Percentiles rank a stretch among this genome's conserved stretches.
These are phyloP conservation scores for Claviceps capensis DNA, from an alignment of 2,329 filamentous ascomycete species.

Conservation along the genomic window DNA sequence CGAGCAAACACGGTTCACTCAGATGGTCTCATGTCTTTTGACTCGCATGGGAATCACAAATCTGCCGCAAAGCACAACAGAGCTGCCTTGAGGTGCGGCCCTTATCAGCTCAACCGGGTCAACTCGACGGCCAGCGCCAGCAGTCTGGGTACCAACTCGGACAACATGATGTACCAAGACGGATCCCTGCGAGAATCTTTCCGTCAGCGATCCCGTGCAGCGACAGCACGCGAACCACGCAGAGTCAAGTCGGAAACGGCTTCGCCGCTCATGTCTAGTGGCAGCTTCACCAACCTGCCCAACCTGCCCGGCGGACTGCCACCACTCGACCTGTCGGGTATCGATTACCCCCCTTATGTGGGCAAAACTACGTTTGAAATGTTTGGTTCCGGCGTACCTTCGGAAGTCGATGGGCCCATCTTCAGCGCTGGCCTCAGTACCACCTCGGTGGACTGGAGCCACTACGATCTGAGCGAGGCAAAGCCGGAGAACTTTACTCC, in stretches of 20 bases:
- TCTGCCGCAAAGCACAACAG: slow-evolving; percentile 47
- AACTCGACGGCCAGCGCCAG: slow-evolving; percentile 42
- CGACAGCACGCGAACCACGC: slow-evolving; percentile 32
- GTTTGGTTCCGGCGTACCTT: slow-evolving; percentile 32
- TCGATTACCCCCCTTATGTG: slow-evolving; percentile 37
- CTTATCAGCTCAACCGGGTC: slow-evolving; percentile 45
- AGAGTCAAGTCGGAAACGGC: slow-evolving; percentile 47
- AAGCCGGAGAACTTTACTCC: slow-evolving; percentile 35
- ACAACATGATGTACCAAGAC: slow-evolving; percentile 26
- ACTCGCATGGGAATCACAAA: slow-evolving; percentile 52
- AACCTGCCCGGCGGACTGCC: slow-evolving; percentile 39
- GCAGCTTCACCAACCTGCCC: slow-evolving; percentile 37
- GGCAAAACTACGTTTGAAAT: slow-evolving; percentile 35
- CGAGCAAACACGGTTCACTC: slow-evolving; percentile 50
- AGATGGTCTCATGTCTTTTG: slow-evolving; percentile 44
- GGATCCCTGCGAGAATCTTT: slow-evolving; percentile 19
- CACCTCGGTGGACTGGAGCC: slow-evolving; percentile 32
- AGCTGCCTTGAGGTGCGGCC: slow-evolving; percentile 46
- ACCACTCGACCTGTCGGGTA: slow-evolving; percentile 44
- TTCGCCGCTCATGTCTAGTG: slow-evolving; percentile 40
- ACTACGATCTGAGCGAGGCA: slow-evolving; percentile 32
- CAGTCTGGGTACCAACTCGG: slow-evolving; percentile 31
- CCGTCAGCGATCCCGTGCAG: slow-evolving; percentile 21
- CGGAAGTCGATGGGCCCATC: slow-evolving; percentile 41
- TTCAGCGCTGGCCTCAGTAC: slow-evolving; percentile 49